Evolutionary conservation across 2,329 filamentous ascomycete genomes (phyloP).

Genomic region (Pyrenophora seminiperda): DNA sequence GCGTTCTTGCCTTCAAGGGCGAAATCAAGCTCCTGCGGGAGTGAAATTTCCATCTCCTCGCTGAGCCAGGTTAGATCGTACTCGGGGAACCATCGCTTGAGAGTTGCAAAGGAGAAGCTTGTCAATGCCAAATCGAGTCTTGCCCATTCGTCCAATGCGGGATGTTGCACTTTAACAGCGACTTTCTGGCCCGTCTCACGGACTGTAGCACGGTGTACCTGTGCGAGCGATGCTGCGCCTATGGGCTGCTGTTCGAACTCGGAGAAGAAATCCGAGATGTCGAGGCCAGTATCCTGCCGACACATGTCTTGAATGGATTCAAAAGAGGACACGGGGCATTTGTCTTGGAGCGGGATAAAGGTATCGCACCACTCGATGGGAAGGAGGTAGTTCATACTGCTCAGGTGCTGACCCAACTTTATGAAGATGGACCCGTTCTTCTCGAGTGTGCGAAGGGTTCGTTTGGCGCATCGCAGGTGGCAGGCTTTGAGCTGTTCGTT

Average conservation of each 20-base stretch:
- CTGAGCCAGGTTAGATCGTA: conserved; percentile 98
- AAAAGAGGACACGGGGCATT: conserved; percentile 89
- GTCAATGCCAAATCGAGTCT: conserved; percentile 86
- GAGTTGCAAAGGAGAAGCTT: conserved; percentile 81
- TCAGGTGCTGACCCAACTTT: conserved; percentile 94
- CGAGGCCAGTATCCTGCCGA: conserved; percentile 75
- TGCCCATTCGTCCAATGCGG: conserved; percentile 85
- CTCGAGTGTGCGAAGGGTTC: conserved; percentile 85
- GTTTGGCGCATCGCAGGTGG: conserved; percentile 88
- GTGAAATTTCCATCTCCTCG: conserved; percentile 85
- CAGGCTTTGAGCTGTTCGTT: conserved; percentile 76
- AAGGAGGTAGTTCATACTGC: conserved; percentile 92
- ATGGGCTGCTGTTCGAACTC: conserved; percentile 81
- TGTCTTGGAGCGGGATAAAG: conserved; percentile 94
- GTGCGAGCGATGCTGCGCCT: conserved; percentile 89
- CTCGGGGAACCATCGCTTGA: conserved; percentile 94
- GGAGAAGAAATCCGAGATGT: conserved; percentile 81
- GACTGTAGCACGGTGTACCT: conserved; percentile 87
- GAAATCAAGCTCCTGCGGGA: conserved; percentile 93
- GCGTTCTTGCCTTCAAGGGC: conserved; percentile 84
- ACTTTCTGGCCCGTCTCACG: conserved; percentile 83
- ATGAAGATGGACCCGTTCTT: conserved; percentile 98
- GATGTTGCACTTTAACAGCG: conserved; percentile 96
- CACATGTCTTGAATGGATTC: conserved; percentile 90
- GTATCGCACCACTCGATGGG: conserved; percentile 92